These are phyloP conservation scores for Diospyros lotus DNA, from an alignment of 148 eudicot species.

Conservation along the genomic window DNA sequence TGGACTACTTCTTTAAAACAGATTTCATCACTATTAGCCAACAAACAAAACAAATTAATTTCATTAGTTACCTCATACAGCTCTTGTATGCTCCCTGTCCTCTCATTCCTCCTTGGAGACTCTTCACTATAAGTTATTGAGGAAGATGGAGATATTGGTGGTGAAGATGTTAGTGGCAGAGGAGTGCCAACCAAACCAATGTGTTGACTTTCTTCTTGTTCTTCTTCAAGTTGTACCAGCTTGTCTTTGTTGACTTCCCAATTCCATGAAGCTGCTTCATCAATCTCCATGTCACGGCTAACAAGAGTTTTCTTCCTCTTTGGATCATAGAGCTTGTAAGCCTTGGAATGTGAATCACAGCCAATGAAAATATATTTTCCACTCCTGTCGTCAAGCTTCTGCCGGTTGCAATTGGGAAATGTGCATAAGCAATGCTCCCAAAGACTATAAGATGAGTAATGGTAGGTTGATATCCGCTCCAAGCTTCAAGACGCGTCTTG, in stretches of 20 bases:
- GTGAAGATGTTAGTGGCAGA: not conserved
- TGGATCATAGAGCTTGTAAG: not conserved
- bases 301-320: not conserved
- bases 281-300: not conserved
- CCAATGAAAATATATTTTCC: not conserved
- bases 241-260: not conserved
- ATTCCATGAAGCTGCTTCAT: not conserved
- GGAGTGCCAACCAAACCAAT: too few species aligned
- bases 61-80: not conserved
- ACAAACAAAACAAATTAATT: not conserved
- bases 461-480: not conserved
- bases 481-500: not conserved
- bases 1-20: not conserved
- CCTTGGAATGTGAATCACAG: not conserved
- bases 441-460: not conserved
- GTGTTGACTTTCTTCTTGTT: not conserved
- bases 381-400: not conserved
- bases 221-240: not conserved
- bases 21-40: not conserved
- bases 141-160: not conserved
- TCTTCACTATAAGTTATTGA: too few species aligned
- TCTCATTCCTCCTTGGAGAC: too few species aligned
- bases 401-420: not conserved
- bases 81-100: not conserved
- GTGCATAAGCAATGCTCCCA: not conserved